Conservation (phyloP, 495 filamentous ascomycete species). For the Pyronema omphalodes region DNA sequence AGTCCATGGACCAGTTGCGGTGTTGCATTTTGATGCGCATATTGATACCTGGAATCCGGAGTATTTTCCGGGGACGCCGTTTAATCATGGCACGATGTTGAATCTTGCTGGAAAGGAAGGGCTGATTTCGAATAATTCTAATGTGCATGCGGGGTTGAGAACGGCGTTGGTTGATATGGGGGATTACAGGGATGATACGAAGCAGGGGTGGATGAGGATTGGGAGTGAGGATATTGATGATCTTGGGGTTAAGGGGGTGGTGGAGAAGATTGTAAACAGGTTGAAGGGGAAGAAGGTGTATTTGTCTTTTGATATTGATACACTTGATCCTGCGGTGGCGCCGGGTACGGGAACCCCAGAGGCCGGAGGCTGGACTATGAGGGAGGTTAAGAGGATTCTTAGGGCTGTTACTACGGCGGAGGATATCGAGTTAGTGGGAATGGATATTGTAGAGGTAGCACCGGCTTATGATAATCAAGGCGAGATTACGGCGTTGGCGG, state of each 20-base stretch:
- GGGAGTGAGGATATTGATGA: constrained; percentile 56
- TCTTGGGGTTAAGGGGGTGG: constrained; percentile 39
- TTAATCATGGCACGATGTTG: constrained; percentile 77
- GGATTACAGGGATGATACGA: constrained; percentile 46
- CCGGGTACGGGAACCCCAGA: constrained; percentile 61
- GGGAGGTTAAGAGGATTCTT: constrained; percentile 52
- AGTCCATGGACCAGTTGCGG: constrained; percentile 48
- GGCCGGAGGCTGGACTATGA: constrained; percentile 54
- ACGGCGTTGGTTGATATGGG: constrained; percentile 49
- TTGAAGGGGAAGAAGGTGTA: constrained; percentile 42
- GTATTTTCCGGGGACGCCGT: constrained; percentile 38
- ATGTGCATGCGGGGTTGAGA: constrained; percentile 57
- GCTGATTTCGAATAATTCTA: constrained; percentile 34
- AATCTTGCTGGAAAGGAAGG: constrained; percentile 62
- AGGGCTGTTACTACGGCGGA: constrained; percentile 37
- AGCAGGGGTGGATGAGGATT: constrained; percentile 47
- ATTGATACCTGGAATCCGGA: constrained; percentile 71
- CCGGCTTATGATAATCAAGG: constrained; percentile 61
- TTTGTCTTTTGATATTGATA: constrained; percentile 58
- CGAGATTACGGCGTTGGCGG: constrained; percentile 68
- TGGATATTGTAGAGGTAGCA: constrained; percentile 71
- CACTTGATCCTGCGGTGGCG: constrained; percentile 50
- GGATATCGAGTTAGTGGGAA: constrained; percentile 51
- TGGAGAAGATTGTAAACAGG: constrained; percentile 37
- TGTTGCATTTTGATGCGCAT: constrained; percentile 69